A percentile compares a stretch with the other conserved stretches of the same genome.
Conservation (phyloP, 768 basidiomycete genomes). For the Mycena vitilis region DNA sequence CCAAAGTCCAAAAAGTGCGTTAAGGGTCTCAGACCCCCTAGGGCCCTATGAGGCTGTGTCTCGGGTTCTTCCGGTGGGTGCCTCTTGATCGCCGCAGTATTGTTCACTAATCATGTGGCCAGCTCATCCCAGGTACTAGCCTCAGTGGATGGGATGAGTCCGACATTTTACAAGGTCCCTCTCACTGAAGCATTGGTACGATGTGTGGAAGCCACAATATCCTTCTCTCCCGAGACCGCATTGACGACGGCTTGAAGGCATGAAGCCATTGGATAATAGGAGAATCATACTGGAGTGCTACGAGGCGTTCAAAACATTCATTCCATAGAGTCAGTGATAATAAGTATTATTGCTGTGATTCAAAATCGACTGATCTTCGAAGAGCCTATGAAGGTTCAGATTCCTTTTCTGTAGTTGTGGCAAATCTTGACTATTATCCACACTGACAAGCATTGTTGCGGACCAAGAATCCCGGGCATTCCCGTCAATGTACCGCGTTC, state of each 20-base stretch:
- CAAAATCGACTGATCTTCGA: too few relatives aligned
- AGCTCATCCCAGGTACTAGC: slow-evolving; percentile 47
- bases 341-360: too few relatives aligned
- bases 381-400: too few relatives aligned
- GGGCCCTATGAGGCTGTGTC: too few relatives aligned
- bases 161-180: slow-evolving; percentile 13
- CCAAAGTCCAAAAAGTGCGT: too few relatives aligned
- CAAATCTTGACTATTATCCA: too few relatives aligned
- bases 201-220: slow-evolving; percentile 25
- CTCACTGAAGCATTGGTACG: slow-evolving; percentile 10
- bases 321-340: background rate
- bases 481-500: too few relatives aligned
- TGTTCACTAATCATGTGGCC: background rate
- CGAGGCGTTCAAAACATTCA: slow-evolving; percentile 45
- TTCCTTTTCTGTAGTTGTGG: too few relatives aligned
- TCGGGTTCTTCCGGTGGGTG: too few relatives aligned
- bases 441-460: too few relatives aligned
- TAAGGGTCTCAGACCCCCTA: too few relatives aligned
- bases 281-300: slow-evolving; percentile 41
- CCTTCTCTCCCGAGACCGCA: slow-evolving; percentile 33
- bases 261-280: slow-evolving; percentile 47
- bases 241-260: slow-evolving; percentile 41
- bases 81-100: slow-evolving; percentile 22
- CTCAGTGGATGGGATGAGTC: slow-evolving; percentile 41
- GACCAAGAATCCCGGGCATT: too few relatives aligned